Evolutionary conservation across 176 grass and related monocot genomes (phyloP).

Genomic region (Oryza officinalis): DNA sequence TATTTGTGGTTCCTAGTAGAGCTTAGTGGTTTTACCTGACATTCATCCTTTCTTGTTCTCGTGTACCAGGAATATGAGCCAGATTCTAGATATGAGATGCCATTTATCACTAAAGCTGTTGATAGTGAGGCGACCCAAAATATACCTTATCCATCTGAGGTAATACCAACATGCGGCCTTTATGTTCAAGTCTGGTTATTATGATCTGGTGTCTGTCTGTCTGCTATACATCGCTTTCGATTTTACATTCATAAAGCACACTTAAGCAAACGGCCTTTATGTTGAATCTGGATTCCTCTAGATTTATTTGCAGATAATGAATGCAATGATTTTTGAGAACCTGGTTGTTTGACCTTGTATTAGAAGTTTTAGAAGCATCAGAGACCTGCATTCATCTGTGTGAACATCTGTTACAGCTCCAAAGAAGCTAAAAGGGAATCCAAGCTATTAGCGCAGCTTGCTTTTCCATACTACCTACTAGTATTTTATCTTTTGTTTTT

Average conservation of each 20-base stretch:
- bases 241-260: slow-evolving; percentile 29
- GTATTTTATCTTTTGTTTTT: neutral
- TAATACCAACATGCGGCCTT: slow-evolving; percentile 26
- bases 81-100: slow-evolving; percentile 49
- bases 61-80: slow-evolving; percentile 55
- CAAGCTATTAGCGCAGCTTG: neutral
- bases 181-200: neutral
- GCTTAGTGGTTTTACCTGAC: neutral
- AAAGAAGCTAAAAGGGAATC: neutral
- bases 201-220: neutral
- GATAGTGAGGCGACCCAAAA: slow-evolving; percentile 39
- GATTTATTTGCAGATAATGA: neutral
- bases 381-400: neutral
- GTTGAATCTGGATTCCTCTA: neutral
- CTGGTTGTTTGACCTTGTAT: neutral
- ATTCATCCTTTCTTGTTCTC: slow-evolving; percentile 25
- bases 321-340: neutral
- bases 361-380: neutral
- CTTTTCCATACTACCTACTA: neutral
- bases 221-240: neutral
- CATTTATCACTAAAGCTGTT: slow-evolving; percentile 52
- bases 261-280: neutral
- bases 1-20: neutral
- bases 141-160: slow-evolving; percentile 56
- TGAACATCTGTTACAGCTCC: neutral